Base-by-base conservation (phyloP, 2,329 filamentous ascomycete species). In the Ceratocystiopsis sp. region DNA sequence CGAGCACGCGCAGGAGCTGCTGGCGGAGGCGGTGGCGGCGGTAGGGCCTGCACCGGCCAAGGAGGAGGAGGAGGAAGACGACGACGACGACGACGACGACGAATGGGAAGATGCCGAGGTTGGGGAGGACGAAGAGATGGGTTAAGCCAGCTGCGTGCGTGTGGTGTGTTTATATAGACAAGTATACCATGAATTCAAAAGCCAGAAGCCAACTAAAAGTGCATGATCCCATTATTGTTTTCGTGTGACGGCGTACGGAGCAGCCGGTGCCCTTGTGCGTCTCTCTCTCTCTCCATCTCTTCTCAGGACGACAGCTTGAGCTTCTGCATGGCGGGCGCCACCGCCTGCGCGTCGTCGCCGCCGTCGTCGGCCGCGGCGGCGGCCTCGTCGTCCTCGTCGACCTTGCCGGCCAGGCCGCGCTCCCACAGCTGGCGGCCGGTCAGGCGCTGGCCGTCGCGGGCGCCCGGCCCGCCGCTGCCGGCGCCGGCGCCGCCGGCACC, bases 401-500 rank as follows among this genome's bases (percentile, higher is more conserved):
- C 68, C 62, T 78, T 83, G 40, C 74, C 69, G 41, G 64, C 80
- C 53, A 87, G 59, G 25, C 83, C 83, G 41, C 69, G 70, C 66
- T 87, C 81, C 80, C 83, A 89, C 35, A 89, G 65, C 56, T 89
- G 80, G 55, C 66, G 78, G 16, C 83, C 84, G 1, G 82, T 79
- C 51, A 87, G 61, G 55, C 69, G 78, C 54, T 68, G 80, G 17
- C 78, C 75, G 25, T 8, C 25, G 10, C 7, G 7, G 25, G 7
- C 9, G 25, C 25, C 25, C 35, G 78, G 72, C 15, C 83, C 75
- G 67, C 85, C 83, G 67, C 84, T 91, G 46, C 76, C 68, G 54
- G 68, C 80, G 16, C 78, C 75, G 17, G 42, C 41, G 10, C 39
- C 44, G n/a, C 37, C 36, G 19, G 21, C 43, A 17, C 38, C 42